Evolutionary conservation across 164 flowering plant genomes (phyloP).

Genomic region (Cinnamomum micranthum): DNA sequence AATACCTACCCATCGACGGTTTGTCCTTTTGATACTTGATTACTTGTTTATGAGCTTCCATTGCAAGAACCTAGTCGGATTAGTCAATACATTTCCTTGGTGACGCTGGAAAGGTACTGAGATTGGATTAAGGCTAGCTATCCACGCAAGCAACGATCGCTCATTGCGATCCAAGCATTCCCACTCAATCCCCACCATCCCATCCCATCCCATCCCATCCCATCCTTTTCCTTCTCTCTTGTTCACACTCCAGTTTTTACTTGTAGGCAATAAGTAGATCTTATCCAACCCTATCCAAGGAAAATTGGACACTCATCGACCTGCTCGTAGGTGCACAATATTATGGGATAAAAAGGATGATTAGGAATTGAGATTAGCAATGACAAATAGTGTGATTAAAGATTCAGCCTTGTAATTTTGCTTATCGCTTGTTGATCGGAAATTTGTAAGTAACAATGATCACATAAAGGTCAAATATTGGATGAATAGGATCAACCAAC

Average conservation of each 20-base stretch:
- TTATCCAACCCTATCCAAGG: background rate
- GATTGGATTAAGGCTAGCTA: background rate
- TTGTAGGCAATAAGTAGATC: background rate
- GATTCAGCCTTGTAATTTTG: too few species aligned
- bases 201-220: background rate
- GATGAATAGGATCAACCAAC: too few species aligned
- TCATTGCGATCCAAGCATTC: too few species aligned
- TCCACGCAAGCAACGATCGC: constrained; percentile 5
- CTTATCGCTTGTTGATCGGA: too few species aligned
- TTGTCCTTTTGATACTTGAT: background rate
- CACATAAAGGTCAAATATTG: too few species aligned
- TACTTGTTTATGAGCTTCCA: background rate
- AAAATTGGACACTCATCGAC: background rate
- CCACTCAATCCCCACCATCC: constrained; percentile 2
- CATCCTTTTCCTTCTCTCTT: background rate
- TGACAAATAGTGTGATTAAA: too few species aligned
- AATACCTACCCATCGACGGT: background rate
- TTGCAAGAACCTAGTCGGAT: background rate
- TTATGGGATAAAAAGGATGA: background rate
- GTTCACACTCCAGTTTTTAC: background rate
- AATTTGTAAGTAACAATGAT: too few species aligned
- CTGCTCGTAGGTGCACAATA: too few species aligned
- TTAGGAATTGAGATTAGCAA: background rate
- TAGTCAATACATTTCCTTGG: background rate
- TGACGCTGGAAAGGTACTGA: constrained; percentile 7